Conservation (phyloP, 2,329 filamentous ascomycete genomes). For the Paraconiothyrium sp. region DNA sequence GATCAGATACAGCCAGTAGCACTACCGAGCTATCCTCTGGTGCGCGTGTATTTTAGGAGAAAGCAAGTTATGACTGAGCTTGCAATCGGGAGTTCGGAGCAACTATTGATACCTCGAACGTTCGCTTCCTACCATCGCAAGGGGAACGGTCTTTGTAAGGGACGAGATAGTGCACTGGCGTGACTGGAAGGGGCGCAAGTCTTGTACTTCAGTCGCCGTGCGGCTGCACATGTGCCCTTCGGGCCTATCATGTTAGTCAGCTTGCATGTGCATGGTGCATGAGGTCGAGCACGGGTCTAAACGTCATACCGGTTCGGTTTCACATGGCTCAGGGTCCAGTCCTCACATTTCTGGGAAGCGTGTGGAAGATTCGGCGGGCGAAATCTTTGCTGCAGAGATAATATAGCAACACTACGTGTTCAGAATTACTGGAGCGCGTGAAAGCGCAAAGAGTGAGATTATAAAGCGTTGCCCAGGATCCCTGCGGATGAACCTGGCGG, state of each 20-base stretch:
- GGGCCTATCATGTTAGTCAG: neutral
- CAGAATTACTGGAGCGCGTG: neutral
- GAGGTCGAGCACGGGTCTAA: constrained; percentile 8
- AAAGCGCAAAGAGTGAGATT: neutral
- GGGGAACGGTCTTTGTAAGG: neutral
- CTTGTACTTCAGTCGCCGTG: neutral
- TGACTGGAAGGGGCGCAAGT: too few species aligned
- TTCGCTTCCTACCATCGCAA: neutral
- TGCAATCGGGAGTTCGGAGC: too few species aligned
- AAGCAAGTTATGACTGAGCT: too few species aligned
- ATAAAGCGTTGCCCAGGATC: neutral
- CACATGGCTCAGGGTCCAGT: constrained; percentile 11
- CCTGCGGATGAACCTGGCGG: constrained; percentile 9
- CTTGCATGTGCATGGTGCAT: constrained; percentile 1
- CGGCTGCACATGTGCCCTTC: neutral
- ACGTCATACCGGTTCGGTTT: constrained; percentile 13
- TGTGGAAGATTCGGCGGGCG: neutral
- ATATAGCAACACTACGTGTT: neutral
- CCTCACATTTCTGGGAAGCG: neutral
- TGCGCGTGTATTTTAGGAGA: too few species aligned
- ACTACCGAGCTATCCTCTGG: too few species aligned
- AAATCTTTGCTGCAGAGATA: neutral
- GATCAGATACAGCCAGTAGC: too few species aligned
- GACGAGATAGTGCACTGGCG: neutral
- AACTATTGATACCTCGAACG: too few species aligned